phyloP scores from a whole-genome alignment of 2,329 filamentous ascomycete genomes.

The Pestalotiopsis sp. region DNA sequence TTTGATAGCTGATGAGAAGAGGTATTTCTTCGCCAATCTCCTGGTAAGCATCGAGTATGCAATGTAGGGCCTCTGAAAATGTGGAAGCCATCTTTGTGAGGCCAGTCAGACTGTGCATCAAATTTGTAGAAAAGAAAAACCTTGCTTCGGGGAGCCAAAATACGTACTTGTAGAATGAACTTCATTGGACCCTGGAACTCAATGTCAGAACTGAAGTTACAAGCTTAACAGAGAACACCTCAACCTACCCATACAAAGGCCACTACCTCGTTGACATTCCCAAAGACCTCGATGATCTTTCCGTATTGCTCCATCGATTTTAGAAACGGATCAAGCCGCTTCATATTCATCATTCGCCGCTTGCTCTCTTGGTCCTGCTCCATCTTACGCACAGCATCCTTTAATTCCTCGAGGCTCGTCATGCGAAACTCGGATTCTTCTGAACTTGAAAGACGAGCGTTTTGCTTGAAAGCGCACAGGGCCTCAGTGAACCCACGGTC shows the following conservation, averaged over 20 bases:
- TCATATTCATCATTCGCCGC: neutral
- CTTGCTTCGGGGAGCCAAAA: too few relatives aligned
- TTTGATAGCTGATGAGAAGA: neutral
- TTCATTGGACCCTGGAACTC: conserved; percentile 7
- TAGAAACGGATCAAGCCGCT: neutral
- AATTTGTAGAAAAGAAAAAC: too few relatives aligned
- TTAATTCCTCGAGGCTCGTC: neutral
- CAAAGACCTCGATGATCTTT: conserved; percentile 11
- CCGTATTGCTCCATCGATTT: conserved; percentile 11
- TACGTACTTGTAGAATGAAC: neutral
- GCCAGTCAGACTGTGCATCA: too few relatives aligned
- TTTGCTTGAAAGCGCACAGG: neutral
- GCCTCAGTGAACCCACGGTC: neutral
- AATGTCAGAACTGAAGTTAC: neutral
- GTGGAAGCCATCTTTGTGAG: neutral
- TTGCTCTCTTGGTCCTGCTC: neutral
- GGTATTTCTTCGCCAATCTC: conserved; percentile 7
- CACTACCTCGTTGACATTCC: conserved; percentile 5
- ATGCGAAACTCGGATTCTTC: neutral
- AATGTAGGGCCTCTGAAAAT: conserved; percentile 2
- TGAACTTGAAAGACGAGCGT: neutral
- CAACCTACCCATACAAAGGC: conserved; percentile 13
- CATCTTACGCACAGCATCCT: neutral
- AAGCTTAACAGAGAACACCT: neutral
- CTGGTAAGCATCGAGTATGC: conserved; percentile 6